Percentiles rank a stretch among this genome's conserved stretches.
Evolutionary conservation across 148 eudicot species (phyloP).

Genomic region (Cornus kousa): DNA sequence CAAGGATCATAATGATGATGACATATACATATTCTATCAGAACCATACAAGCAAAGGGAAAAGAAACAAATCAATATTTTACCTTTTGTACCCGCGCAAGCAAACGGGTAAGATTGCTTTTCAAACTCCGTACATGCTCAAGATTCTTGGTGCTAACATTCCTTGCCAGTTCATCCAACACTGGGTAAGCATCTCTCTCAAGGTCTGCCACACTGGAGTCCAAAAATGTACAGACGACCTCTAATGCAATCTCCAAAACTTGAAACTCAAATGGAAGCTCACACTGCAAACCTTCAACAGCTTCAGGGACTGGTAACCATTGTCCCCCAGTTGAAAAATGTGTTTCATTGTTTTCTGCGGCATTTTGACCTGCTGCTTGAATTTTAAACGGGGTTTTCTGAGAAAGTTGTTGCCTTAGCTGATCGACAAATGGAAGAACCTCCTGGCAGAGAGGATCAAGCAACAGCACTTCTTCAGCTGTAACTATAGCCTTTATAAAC

Average conservation of each 20-base stretch:
- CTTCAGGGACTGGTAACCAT: slow-evolving; percentile 57
- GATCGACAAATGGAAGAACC: slow-evolving; percentile 98
- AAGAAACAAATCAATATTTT: slow-evolving; percentile 3
- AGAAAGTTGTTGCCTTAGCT: slow-evolving; percentile 74
- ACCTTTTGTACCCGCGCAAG: slow-evolving; percentile 99
- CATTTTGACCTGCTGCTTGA: slow-evolving; percentile 32
- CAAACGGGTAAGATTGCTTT: slow-evolving; percentile 88
- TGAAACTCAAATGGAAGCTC: slow-evolving; percentile 97
- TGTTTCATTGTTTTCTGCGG: slow-evolving; percentile 40
- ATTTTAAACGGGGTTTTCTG: slow-evolving; percentile 32
- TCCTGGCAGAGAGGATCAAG: slow-evolving; percentile 97
- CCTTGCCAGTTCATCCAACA: slow-evolving; percentile 82
- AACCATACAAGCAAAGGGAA: neutral
- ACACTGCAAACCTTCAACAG: slow-evolving; percentile 55
- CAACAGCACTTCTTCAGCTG: slow-evolving; percentile 94
- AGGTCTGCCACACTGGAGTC: slow-evolving; percentile 85
- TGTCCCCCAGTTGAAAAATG: slow-evolving; percentile 36
- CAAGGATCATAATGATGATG: too few species aligned
- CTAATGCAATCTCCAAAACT: slow-evolving; percentile 85
- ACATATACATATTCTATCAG: neutral
- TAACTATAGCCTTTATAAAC: slow-evolving; percentile 90
- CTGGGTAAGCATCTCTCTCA: slow-evolving; percentile 89
- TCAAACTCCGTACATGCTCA: slow-evolving; percentile 91
- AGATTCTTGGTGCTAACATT: slow-evolving; percentile 94
- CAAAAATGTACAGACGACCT: slow-evolving; percentile 82